These are phyloP conservation scores for Myxozyma sirexii DNA, from an alignment of 805 yeast species.

Conservation along the genomic window DNA sequence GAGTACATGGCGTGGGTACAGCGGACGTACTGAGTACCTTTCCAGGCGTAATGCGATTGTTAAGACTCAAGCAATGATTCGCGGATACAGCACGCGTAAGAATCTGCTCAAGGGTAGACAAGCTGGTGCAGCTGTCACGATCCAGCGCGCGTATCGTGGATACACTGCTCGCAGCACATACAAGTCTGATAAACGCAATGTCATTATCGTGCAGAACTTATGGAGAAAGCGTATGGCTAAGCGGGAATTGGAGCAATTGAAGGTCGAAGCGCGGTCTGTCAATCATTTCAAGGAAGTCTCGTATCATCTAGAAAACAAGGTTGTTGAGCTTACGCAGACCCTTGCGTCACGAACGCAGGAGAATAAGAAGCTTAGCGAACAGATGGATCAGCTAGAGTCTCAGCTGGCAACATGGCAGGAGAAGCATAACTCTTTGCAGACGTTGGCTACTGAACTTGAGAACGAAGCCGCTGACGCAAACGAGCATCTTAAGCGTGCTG, in stretches of 20 bases:
- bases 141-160: conserved; percentile 79
- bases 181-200: conserved; percentile 52
- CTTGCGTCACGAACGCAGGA: conserved; percentile 79
- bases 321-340: conserved; percentile 89
- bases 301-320: conserved; percentile 92
- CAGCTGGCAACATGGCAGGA: conserved; percentile 40
- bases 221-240: conserved; percentile 76
- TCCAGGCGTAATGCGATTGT: conserved; percentile 56
- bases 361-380: conserved; percentile 68
- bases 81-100: conserved; percentile 56
- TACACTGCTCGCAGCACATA: conserved; percentile 59
- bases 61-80: conserved; percentile 59
- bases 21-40: conserved; percentile 55
- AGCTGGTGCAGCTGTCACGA: conserved; percentile 63
- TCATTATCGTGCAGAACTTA: conserved; percentile 74
- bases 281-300: conserved; percentile 88
- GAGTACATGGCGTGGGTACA: conserved; percentile 52
- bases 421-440: conserved; percentile 38
- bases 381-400: conserved; percentile 51
- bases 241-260: conserved; percentile 62
- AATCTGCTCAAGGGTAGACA: conserved; percentile 54
- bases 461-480: conserved; percentile 35
- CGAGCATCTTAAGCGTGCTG: conserved; percentile 27
- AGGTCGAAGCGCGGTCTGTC: conserved; percentile 89
- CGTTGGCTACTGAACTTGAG: conserved; percentile 37